Conservation (phyloP, 2,329 filamentous ascomycete genomes). For the Epichloe typhina region DNA sequence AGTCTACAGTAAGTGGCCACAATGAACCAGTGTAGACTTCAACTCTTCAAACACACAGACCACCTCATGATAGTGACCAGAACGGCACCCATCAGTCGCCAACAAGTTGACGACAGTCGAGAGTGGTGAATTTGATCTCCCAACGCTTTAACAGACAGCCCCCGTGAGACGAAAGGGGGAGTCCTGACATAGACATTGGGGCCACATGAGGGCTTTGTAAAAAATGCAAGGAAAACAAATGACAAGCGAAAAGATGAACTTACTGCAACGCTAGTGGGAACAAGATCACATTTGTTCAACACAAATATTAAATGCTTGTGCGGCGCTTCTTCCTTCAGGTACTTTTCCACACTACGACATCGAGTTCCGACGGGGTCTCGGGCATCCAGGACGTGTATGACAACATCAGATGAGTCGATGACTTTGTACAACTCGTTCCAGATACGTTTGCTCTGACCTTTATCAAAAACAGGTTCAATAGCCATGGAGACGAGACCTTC, state of each 20-base stretch:
- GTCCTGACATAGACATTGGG: slow-evolving; percentile 81
- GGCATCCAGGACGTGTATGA: slow-evolving; percentile 89
- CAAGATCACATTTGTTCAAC: slow-evolving; percentile 52
- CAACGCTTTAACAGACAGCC: slow-evolving; percentile 98
- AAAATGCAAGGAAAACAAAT: slow-evolving; percentile 2
- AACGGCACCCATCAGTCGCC: slow-evolving; percentile 68
- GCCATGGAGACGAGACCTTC: slow-evolving; percentile 42
- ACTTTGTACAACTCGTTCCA: slow-evolving; percentile 97
- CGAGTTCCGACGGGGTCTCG: slow-evolving; percentile 81
- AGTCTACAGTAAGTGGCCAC: slow-evolving; percentile 54
- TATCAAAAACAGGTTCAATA: slow-evolving; percentile 80
- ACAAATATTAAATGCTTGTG: slow-evolving; percentile 71
- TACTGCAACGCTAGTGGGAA: slow-evolving; percentile 89
- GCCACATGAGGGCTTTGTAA: slow-evolving; percentile 13
- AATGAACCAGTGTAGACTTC: slow-evolving; percentile 59
- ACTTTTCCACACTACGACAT: slow-evolving; percentile 70
- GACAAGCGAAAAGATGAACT: slow-evolving; percentile 34
- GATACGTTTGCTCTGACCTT: slow-evolving; percentile 89
- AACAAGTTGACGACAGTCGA: slow-evolving; percentile 22
- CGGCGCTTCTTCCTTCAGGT: slow-evolving; percentile 80
- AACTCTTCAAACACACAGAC: slow-evolving; percentile 91
- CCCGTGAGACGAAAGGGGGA: slow-evolving; percentile 59
- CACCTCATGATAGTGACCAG: slow-evolving; percentile 70
- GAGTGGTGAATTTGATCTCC: slow-evolving; percentile 61
- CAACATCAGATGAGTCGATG: slow-evolving; percentile 88